These are phyloP conservation scores for Tolypocladium capitatum DNA, from an alignment of 2,329 filamentous ascomycete genomes.

Conservation along the genomic window DNA sequence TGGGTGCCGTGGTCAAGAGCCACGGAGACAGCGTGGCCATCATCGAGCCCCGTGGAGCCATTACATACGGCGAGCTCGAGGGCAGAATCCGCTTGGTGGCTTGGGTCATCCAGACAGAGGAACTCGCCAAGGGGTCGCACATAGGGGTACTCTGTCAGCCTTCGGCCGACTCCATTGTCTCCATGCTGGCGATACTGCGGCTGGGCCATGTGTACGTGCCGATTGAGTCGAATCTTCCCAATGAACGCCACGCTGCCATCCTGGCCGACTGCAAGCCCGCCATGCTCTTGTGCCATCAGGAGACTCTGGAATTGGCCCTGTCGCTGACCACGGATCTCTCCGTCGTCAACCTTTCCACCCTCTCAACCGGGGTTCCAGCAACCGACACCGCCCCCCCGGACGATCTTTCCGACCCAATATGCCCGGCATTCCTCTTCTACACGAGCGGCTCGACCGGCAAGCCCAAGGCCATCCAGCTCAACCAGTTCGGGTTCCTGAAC, in stretches of 20 bases:
- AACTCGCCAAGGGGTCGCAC: constrained; percentile 10
- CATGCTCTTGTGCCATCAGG: background rate
- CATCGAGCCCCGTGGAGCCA: background rate
- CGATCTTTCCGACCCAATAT: background rate
- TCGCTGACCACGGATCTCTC: background rate
- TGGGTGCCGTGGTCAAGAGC: background rate
- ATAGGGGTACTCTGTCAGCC: constrained; percentile 21
- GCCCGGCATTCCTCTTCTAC: constrained; percentile 17
- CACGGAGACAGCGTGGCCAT: background rate
- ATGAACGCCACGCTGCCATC: background rate
- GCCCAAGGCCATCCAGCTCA: constrained; percentile 28
- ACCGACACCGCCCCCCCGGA: background rate
- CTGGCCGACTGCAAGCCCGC: background rate
- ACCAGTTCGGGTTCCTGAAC: constrained; percentile 16
- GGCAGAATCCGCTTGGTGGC: background rate
- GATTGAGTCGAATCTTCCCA: constrained; percentile 1
- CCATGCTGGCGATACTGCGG: constrained; percentile 26
- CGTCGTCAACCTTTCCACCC: constrained; percentile 7
- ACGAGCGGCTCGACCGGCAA: constrained; percentile 17
- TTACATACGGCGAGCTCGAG: background rate
- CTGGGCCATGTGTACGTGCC: constrained; percentile 25
- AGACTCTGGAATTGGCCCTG: background rate
- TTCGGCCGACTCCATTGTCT: constrained; percentile 17
- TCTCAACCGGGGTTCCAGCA: constrained; percentile 5
- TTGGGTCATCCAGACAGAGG: background rate